Evolutionary conservation across 352 stramenopile genomes (phyloP).

Genomic region (Phytophthora hibernalis): DNA sequence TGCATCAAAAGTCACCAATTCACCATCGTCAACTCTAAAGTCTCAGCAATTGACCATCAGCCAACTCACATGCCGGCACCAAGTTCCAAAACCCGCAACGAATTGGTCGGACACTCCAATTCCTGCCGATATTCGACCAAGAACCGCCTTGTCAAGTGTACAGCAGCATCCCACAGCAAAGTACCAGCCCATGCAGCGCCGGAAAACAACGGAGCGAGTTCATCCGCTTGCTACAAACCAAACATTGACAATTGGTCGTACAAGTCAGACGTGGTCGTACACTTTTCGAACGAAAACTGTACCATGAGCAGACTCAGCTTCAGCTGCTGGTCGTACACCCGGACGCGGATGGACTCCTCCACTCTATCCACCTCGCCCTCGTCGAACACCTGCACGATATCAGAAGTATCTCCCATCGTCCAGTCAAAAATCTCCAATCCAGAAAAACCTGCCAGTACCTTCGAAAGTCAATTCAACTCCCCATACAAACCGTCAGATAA

Average conservation of each 20-base stretch:
- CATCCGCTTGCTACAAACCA: slow-evolving; percentile 69
- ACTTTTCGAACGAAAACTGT: slow-evolving; percentile 9
- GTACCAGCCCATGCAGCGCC: slow-evolving; percentile 94
- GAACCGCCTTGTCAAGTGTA: slow-evolving; percentile 68
- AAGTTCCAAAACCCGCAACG: slow-evolving; percentile 78
- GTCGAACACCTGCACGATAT: slow-evolving; percentile 52
- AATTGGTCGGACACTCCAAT: slow-evolving; percentile 39
- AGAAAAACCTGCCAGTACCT: too few relatives aligned
- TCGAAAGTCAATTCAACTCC: too few relatives aligned
- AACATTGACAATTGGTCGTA: not conserved
- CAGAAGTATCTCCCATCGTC: slow-evolving; percentile 15
- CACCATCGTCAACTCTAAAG: not conserved
- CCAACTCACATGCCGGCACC: slow-evolving; percentile 78
- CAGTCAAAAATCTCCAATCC: slow-evolving; percentile 12
- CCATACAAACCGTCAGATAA: slow-evolving; percentile 18
- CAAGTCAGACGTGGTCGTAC: slow-evolving; percentile 27
- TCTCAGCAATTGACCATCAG: slow-evolving; percentile 3
- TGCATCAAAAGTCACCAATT: slow-evolving; percentile 24
- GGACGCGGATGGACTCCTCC: slow-evolving; percentile 64
- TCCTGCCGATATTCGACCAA: slow-evolving; percentile 51
- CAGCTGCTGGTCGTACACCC: slow-evolving; percentile 61
- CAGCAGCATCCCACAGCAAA: slow-evolving; percentile 88
- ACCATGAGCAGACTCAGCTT: slow-evolving; percentile 74
- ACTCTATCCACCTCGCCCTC: slow-evolving; percentile 65
- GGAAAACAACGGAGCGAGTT: slow-evolving; percentile 94